Evolutionary conservation across 768 basidiomycete species (phyloP), one percentile per base, ranked within the genome.

Genomic region (Daedaleopsis nitida): DNA sequence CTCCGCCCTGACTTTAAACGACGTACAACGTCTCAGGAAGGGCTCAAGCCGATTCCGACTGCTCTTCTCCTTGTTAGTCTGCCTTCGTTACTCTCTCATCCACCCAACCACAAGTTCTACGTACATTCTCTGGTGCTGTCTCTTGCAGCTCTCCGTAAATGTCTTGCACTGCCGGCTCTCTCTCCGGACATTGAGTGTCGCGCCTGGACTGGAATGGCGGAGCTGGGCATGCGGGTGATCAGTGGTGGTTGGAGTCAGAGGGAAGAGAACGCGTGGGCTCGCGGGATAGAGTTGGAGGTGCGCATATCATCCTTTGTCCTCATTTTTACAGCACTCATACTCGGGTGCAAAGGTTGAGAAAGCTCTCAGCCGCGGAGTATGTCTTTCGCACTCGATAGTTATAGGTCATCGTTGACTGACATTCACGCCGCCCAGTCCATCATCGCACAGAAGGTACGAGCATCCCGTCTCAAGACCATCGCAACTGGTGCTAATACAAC

Each of bases 191-290:
- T 86, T 10, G 89, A 91, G 66, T 91, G 88, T 68, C 77, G 85
- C 9, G 88, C 88, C 1, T 91, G 87, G 84, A 85, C 85, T 0
- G 81, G 82, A 11, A 65, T 92, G 0, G 89, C 85, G 0, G 91
- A 92, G 71, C 66, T 89, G 1, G 90, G 89, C 3, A 78, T 91
- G 68, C 77, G 77, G 60, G 78, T 84, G 47, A 78, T 84, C 51
- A 70, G 73, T 16, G 79, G 82, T 21, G 82, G 83, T 24, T 74
- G 81, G 52, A 70, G 72, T 49, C 66, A 69, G 37, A 63, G 62
- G 45, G 73, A 72, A 2, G 77, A 76, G 59, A 62, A 81, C 70
- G 52, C 69, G 45, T 79, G 83, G 83, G 74, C 81, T n/a, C 65
- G 65, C n/a, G 83, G 78, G 32, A 73, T 87, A 9, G 84, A 83